Evolutionary conservation across 2,329 filamentous ascomycete species (phyloP), one percentile per base, ranked within the genome.

Genomic region (Fusarium protoensiforme): DNA sequence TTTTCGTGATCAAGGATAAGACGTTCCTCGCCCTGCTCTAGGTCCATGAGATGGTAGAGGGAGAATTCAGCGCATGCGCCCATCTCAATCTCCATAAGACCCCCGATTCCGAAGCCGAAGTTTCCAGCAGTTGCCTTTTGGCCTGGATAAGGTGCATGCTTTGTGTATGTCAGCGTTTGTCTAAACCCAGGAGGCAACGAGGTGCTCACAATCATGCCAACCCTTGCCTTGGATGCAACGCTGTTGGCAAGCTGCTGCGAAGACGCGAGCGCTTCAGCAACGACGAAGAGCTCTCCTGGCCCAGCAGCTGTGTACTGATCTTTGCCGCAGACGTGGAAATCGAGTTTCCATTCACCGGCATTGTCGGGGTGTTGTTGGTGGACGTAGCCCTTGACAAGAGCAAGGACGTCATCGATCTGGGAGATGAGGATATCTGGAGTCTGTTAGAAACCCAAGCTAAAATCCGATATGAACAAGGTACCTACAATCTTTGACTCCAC

Each of bases 101-200:
- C 82, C 0, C 78, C 79, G 20, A 80, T 76, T 0, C 79, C 78
- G 6, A 79, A 79, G 0, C 84, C 86, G 48, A 89, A 84, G 66
- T 89, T 89, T 0, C 88, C 88, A 0, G 83, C 81, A 0, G 86
- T 89, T 0, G 87, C 87, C n/a, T 85, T 84, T 73, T 89, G 87
- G 0, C 84, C 83, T 0, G 81, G 78, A 62, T 89, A 89, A 0
- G 84, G 81, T 0, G 79, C 84, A 68, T 90, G 88, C 75, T 77
- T 27, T 3, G 8, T 1, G 5, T 1, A 1, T 5, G 22, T 69
- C 24, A 70, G 61, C 2, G 0, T 29, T 16, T 5, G 13, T 3
- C 3, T 10, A 0, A 6, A 7, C 2, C 1, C 6, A 11, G 0
- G 0, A 1, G 1, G 3, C 4, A 0, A 18, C 14, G 13, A 2